Percentiles rank a stretch among this genome's conserved stretches.
These are phyloP conservation scores for Orbilia ellipsospora DNA, from an alignment of 2,329 filamentous ascomycete species.

Conservation along the genomic window DNA sequence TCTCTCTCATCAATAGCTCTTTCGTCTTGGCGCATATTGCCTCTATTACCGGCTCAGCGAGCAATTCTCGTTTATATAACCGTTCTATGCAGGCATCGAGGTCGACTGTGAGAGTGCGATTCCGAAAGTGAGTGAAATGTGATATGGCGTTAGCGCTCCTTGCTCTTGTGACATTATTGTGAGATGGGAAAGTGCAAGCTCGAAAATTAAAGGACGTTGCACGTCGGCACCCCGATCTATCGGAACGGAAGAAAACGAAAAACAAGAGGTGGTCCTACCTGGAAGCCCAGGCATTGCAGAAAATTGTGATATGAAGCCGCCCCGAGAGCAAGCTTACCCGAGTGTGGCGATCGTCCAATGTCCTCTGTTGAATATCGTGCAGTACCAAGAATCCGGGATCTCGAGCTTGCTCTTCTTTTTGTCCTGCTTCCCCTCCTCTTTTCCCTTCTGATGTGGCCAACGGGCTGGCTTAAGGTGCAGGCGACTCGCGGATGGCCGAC, in stretches of 20 bases:
- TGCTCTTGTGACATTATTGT: constrained; percentile 25
- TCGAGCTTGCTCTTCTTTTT: constrained; percentile 17
- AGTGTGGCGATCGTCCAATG: constrained; percentile 46
- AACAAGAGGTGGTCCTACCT: constrained; percentile 60
- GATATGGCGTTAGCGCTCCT: constrained; percentile 19
- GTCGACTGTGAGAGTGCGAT: constrained; percentile 71
- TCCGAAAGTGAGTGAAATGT: constrained; percentile 72
- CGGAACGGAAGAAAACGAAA: neutral
- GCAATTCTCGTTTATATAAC: constrained; percentile 94
- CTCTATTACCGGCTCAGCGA: constrained; percentile 97
- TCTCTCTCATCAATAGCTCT: constrained; percentile 98
- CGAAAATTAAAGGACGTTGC: too few species aligned
- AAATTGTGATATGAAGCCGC: constrained; percentile 42
- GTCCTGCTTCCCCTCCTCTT: constrained; percentile 13
- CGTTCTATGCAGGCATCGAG: constrained; percentile 98
- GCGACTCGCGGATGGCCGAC: constrained; percentile 48
- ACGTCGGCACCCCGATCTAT: neutral
- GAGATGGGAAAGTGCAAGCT: neutral
- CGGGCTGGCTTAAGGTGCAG: constrained; percentile 35
- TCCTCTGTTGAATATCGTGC: constrained; percentile 27
- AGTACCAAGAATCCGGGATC: constrained; percentile 41
- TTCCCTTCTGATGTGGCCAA: constrained; percentile 27
- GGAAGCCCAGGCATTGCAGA: constrained; percentile 65
- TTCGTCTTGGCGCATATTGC: constrained; percentile 99
- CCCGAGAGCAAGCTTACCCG: constrained; percentile 40